Evolutionary conservation across 2,329 filamentous ascomycete genomes (phyloP).

Genomic region (Neocatenulostroma microsporum): DNA sequence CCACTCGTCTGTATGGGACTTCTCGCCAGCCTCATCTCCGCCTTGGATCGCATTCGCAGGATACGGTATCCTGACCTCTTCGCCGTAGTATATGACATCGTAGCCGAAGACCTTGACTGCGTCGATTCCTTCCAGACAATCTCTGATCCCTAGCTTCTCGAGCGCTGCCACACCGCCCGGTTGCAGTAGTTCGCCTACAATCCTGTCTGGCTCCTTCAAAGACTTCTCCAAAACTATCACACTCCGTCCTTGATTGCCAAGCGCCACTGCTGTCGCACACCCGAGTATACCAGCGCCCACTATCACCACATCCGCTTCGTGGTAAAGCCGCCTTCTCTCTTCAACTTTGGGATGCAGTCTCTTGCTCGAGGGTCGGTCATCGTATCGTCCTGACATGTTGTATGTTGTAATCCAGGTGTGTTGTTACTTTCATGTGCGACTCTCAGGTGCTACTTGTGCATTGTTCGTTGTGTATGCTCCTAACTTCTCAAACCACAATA

Average conservation of each 20-base stretch:
- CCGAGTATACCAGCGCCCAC: constrained; percentile 88
- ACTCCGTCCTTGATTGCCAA: constrained; percentile 82
- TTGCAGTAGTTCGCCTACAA: constrained; percentile 91
- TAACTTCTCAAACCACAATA: too few species aligned
- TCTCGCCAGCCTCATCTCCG: constrained; percentile 28
- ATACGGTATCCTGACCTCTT: constrained; percentile 70
- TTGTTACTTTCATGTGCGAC: too few species aligned
- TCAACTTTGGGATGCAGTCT: too few species aligned
- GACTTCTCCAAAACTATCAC: constrained; percentile 84
- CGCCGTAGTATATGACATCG: constrained; percentile 72
- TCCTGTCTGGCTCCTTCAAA: constrained; percentile 87
- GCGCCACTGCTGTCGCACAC: constrained; percentile 73
- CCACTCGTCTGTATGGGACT: constrained; percentile 24
- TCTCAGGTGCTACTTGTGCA: too few species aligned
- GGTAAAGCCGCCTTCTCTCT: constrained; percentile 32
- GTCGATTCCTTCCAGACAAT: constrained; percentile 85
- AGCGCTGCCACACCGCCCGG: constrained; percentile 81
- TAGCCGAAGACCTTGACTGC: constrained; percentile 76
- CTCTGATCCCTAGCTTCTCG: constrained; percentile 66
- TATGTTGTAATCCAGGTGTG: too few species aligned
- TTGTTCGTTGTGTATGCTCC: too few species aligned
- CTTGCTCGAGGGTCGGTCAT: too few species aligned
- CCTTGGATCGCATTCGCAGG: constrained; percentile 49
- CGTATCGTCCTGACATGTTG: too few species aligned
- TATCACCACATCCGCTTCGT: constrained; percentile 74